A percentile compares a stretch with the other conserved stretches of the same genome.
Evolutionary conservation across 352 stramenopile species (phyloP).

Genomic region (Globisporangium ultimum): DNA sequence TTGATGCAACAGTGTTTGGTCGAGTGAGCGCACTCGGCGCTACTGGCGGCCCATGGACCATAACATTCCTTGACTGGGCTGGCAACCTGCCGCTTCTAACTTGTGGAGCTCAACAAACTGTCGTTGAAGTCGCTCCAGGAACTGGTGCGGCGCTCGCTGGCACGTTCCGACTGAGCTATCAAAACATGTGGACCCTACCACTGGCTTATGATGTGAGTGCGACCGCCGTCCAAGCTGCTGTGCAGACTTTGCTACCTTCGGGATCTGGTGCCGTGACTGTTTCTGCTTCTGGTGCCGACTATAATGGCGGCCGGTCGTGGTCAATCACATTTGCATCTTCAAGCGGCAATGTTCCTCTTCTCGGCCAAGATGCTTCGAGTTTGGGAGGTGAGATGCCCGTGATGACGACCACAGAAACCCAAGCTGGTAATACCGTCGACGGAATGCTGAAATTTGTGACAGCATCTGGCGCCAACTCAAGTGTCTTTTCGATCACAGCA

Average conservation of each 20-base stretch:
- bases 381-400: conserved; percentile 24
- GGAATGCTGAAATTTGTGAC: conserved; percentile 21
- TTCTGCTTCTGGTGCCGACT: conserved; percentile 4
- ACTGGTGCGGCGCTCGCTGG: conserved; percentile 30
- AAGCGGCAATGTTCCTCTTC: conserved; percentile 21
- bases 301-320: conserved; percentile 37
- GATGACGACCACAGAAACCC: conserved; percentile 16
- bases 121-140: conserved; percentile 28
- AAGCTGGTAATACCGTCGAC: conserved; percentile 30
- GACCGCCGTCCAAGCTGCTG: conserved; percentile 24
- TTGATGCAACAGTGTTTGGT: conserved; percentile 27
- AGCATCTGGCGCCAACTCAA: conserved; percentile 9
- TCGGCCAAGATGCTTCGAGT: conserved; percentile 16
- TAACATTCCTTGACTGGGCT: conserved; percentile 43
- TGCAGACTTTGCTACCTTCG: conserved; percentile 17
- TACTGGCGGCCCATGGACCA: conserved; percentile 27
- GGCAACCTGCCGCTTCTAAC: conserved; percentile 29
- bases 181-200: conserved; percentile 20
- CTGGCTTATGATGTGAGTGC: conserved; percentile 25
- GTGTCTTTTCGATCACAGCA: conserved; percentile 20
- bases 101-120: conserved; percentile 39
- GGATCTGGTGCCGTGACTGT: conserved; percentile 27
- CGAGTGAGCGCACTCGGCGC: conserved; percentile 16
- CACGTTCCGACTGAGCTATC: conserved; percentile 29
- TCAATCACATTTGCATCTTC: conserved; percentile 39